Evolutionary conservation across 192 early-diverging fungal species (phyloP), one percentile per base, ranked within the genome.

Genomic region (Backusella liffmaniae): DNA sequence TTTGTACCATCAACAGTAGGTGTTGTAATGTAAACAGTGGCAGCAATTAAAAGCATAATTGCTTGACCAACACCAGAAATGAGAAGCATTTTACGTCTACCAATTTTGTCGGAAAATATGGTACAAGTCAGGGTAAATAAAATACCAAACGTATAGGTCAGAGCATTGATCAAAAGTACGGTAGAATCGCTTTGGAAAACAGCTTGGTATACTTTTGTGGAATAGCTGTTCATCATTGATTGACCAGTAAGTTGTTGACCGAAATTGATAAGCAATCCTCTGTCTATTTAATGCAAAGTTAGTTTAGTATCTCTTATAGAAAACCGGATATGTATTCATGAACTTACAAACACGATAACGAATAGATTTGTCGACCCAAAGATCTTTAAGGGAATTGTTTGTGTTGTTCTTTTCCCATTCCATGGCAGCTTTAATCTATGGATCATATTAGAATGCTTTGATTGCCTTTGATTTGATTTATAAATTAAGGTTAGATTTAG

Each of bases 191-290:
- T 35, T 29, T 53, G 29, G 37, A 77, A 77, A 46, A 77, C 70
- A 23, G 53, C 62, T 26, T 70, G 67, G 51, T 77, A 77, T 23
- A 77, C 70, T 65, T 56, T 77, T 41, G 76, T 65, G 21, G 76
- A 77, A 13, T 77, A 77, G n/a, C 56, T 70, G 69, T 69, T 77
- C 69, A 77, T 70, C 76, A 72, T 72, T 12, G 69, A 67, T 71
- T 77, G 76, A 66, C 76, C 76, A 36, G 76, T 77, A 18, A 77
- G 35, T 65, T 77, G 76, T 49, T 77, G 76, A 62, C 76, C 76
- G 71, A 77, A 77, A 36, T 77, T 77, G 49, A 77, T 77, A 35
- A 70, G 51, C 10, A 77, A 69, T 34, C 76, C 76, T 13, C 70
- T 30, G 65, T 66, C 26, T 69, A 21, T 39, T n/a, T 59, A 59